Evolutionary conservation across 1,284 basidiomycete species (phyloP).

Genomic region (Leccinum insolens): DNA sequence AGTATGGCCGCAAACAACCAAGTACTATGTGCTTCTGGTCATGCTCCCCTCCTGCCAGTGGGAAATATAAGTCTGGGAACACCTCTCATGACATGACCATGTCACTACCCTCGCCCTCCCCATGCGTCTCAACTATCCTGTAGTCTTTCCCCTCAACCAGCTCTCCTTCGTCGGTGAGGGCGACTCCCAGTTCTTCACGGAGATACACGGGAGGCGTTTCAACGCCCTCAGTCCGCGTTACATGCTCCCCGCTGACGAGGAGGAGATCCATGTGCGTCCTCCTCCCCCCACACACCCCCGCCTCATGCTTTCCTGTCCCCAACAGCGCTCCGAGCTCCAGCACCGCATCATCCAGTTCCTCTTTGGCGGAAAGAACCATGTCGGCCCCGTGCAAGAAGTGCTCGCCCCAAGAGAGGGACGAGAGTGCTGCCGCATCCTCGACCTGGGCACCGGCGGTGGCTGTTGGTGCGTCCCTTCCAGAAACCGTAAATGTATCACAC

Average conservation of each 20-base stretch:
- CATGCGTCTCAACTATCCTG: slow-evolving; percentile 36
- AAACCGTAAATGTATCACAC: slow-evolving; percentile 12
- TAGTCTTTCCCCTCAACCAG: slow-evolving; percentile 39
- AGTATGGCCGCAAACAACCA: slow-evolving; percentile 33
- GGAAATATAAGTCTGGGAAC: slow-evolving; percentile 34
- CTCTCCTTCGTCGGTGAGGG: slow-evolving; percentile 43
- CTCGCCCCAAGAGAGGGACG: slow-evolving; percentile 38
- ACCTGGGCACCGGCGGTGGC: slow-evolving; percentile 67
- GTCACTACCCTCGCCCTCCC: slow-evolving; percentile 17
- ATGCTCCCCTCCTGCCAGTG: slow-evolving; percentile 26
- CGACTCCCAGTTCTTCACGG: slow-evolving; percentile 52
- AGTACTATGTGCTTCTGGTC: slow-evolving; percentile 33
- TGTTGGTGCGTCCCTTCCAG: slow-evolving; percentile 45
- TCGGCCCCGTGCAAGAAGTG: slow-evolving; percentile 60
- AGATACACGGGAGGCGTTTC: slow-evolving; percentile 49
- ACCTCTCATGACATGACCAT: slow-evolving; percentile 17
- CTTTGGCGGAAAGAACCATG: slow-evolving; percentile 61
- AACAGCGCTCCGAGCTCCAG: slow-evolving; percentile 60
- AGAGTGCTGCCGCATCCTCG: slow-evolving; percentile 49
- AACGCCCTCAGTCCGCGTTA: slow-evolving; percentile 55
- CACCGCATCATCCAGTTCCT: slow-evolving; percentile 68
- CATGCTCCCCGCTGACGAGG: slow-evolving; percentile 61
- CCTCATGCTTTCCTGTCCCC: neutral
- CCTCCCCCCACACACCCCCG: neutral
- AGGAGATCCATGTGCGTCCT: slow-evolving; percentile 55